Percentiles rank a stretch among this genome's conserved stretches.
phyloP scores from a whole-genome alignment of 192 early-diverging fungal genomes.

The Obelidium mucronatum region DNA sequence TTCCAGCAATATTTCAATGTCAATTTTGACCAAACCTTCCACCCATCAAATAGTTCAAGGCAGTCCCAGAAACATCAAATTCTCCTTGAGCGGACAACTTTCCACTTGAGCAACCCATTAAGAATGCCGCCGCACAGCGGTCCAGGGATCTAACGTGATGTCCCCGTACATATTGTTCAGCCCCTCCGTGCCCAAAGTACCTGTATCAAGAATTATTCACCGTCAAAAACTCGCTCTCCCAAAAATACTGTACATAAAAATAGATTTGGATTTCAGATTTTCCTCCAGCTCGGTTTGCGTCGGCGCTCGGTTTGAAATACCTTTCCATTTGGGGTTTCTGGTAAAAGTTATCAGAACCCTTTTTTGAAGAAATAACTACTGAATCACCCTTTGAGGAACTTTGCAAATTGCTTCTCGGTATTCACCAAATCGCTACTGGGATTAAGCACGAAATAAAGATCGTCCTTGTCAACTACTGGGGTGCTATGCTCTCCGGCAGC shows the following conservation, averaged over 20 bases:
- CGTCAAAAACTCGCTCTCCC: not conserved
- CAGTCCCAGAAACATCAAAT: conserved; percentile 88
- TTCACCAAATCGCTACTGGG: conserved; percentile 83
- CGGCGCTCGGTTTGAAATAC: conserved; percentile 73
- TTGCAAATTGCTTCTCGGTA: conserved; percentile 82
- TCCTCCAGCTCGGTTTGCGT: conserved; percentile 67
- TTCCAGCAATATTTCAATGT: not conserved
- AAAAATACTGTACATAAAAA: conserved; percentile 65
- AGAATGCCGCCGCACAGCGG: conserved; percentile 77
- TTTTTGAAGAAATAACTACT: too few species aligned
- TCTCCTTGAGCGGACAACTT: conserved; percentile 74
- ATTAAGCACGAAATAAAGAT: conserved; percentile 88
- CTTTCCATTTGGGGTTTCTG: conserved; percentile 69
- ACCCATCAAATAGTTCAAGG: conserved; percentile 83
- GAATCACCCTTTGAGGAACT: conserved; percentile 48
- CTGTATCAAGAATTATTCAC: conserved; percentile 44
- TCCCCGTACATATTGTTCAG: conserved; percentile 80
- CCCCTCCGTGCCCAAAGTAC: conserved; percentile 96
- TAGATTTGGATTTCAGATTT: conserved; percentile 61
- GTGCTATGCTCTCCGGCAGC: conserved; percentile 45
- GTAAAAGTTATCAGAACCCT: not conserved
- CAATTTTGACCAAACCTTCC: conserved; percentile 66
- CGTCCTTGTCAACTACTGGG: conserved; percentile 32
- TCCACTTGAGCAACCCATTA: conserved; percentile 97
- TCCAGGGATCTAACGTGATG: conserved; percentile 69